Percentiles rank a stretch among this genome's conserved stretches.
phyloP scores from a whole-genome alignment of 2,329 filamentous ascomycete species.

The Canariomyces notabilis region DNA sequence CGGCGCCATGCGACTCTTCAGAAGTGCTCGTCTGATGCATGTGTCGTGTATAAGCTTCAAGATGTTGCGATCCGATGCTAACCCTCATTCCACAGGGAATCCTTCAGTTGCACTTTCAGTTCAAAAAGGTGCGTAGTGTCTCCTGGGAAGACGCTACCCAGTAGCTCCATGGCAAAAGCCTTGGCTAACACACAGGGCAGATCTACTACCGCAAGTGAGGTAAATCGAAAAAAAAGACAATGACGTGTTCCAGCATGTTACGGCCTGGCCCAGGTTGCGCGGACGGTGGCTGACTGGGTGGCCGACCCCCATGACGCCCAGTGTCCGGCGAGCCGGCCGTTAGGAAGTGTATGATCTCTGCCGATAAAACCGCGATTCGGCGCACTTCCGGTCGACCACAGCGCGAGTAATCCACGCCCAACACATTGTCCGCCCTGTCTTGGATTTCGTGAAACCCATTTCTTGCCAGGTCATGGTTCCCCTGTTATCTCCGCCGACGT shows the following conservation, averaged over 20 bases:
- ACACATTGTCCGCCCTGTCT: constrained; percentile 12
- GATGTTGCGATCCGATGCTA: constrained; percentile 14
- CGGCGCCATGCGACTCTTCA: constrained; percentile 12
- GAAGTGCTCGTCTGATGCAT: constrained; percentile 11
- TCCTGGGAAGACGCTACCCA: neutral
- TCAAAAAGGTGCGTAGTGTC: constrained; percentile 73
- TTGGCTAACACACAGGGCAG: constrained; percentile 31
- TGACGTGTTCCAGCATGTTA: neutral
- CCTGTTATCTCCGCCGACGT: constrained; percentile 19
- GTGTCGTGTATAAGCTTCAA: constrained; percentile 5
- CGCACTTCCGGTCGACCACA: constrained; percentile 16
- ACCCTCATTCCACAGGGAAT: constrained; percentile 61
- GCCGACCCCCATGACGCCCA: constrained; percentile 7
- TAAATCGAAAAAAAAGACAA: constrained; percentile 17
- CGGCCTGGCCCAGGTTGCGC: neutral
- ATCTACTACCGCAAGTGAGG: constrained; percentile 56
- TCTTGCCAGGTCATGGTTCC: constrained; percentile 15
- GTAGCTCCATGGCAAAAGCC: constrained; percentile 7
- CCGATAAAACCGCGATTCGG: constrained; percentile 17
- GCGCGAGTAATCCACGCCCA: constrained; percentile 10
- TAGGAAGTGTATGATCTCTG: constrained; percentile 16
- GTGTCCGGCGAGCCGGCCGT: constrained; percentile 8
- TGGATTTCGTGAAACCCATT: constrained; percentile 14
- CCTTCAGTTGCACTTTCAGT: constrained; percentile 93
- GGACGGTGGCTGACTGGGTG: neutral